Evolutionary conservation across 345 rosid genomes (phyloP).

Genomic region (Populus davidiana): DNA sequence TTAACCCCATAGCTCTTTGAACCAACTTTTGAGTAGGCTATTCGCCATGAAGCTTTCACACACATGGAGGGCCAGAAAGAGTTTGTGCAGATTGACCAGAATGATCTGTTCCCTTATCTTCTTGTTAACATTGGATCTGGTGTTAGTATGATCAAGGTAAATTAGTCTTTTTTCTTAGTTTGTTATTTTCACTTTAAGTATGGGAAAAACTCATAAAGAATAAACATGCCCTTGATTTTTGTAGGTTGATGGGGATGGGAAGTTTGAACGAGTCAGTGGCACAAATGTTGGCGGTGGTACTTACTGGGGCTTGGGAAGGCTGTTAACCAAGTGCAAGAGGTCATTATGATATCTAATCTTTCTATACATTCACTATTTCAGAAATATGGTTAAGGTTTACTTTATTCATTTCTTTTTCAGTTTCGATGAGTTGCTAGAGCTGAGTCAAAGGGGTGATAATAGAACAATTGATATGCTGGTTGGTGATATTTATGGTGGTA

Average conservation of each 20-base stretch:
- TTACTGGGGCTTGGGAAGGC: conserved; percentile 95
- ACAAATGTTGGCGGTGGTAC: conserved; percentile 99
- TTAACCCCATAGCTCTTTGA: background rate
- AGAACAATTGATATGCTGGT: conserved; percentile 94
- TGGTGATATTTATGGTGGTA: conserved; percentile 97
- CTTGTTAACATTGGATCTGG: conserved; percentile 98
- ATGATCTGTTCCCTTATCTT: conserved; percentile 95
- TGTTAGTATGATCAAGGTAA: conserved; percentile 97
- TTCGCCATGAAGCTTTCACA: conserved; percentile 99
- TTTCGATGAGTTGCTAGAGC: conserved; percentile 92
- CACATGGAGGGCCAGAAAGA: conserved; percentile 93
- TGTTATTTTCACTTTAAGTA: background rate
- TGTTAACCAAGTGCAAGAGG: conserved; percentile 94
- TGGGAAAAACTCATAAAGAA: conserved; percentile 6
- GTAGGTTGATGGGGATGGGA: conserved; percentile 98
- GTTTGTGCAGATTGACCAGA: conserved; percentile 87
- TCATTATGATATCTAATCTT: conserved; percentile 25
- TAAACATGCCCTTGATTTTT: conserved; percentile 12
- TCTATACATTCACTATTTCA: background rate
- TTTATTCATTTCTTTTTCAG: conserved; percentile 38
- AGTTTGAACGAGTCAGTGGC: conserved; percentile 91
- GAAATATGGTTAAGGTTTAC: conserved; percentile 1
- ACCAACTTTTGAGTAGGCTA: conserved; percentile 56
- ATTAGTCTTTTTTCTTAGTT: conserved; percentile 4
- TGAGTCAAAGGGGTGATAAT: conserved; percentile 95